Conservation (phyloP, 2,329 filamentous ascomycete genomes). For the Triangularia verruculosa region DNA sequence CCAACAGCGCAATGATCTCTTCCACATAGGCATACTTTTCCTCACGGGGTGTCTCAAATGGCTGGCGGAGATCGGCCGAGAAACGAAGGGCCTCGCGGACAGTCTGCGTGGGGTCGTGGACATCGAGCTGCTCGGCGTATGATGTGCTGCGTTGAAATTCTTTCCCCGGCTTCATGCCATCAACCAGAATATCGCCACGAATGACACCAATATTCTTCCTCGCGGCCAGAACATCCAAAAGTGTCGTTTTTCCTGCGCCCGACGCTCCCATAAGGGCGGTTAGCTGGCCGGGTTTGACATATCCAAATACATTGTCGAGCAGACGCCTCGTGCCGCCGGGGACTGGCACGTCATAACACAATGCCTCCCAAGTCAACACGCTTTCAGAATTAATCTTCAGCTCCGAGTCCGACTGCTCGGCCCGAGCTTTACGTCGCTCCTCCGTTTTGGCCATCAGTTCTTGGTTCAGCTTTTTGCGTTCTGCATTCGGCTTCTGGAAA, state of each 20-base stretch:
- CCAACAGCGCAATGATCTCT: conserved; percentile 53
- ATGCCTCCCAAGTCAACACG: conserved; percentile 80
- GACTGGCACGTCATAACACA: conserved; percentile 72
- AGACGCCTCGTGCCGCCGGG: conserved; percentile 55
- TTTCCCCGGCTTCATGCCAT: conserved; percentile 54
- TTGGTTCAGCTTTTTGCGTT: conserved; percentile 63
- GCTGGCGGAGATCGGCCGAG: conserved; percentile 59
- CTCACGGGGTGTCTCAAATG: conserved; percentile 48
- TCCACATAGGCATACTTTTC: conserved; percentile 61
- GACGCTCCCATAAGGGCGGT: conserved; percentile 81
- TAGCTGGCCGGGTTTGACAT: conserved; percentile 71
- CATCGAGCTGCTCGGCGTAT: conserved; percentile 61
- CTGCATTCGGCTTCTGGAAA: conserved; percentile 67
- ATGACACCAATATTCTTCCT: conserved; percentile 63
- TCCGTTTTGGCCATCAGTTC: conserved; percentile 59
- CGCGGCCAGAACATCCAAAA: conserved; percentile 70
- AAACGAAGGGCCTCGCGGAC: conserved; percentile 63
- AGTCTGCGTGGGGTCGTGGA: conserved; percentile 61
- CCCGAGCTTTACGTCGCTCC: conserved; percentile 47
- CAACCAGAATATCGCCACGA: conserved; percentile 54
- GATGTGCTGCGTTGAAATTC: conserved; percentile 61
- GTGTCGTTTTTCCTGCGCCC: conserved; percentile 83
- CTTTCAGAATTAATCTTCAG: conserved; percentile 59
- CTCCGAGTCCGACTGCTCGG: conserved; percentile 45
- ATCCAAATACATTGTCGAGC: conserved; percentile 59